Evolutionary conservation across 352 stramenopile species (phyloP), one percentile per base, ranked within the genome.

Genomic region (Phytophthora brassicae): DNA sequence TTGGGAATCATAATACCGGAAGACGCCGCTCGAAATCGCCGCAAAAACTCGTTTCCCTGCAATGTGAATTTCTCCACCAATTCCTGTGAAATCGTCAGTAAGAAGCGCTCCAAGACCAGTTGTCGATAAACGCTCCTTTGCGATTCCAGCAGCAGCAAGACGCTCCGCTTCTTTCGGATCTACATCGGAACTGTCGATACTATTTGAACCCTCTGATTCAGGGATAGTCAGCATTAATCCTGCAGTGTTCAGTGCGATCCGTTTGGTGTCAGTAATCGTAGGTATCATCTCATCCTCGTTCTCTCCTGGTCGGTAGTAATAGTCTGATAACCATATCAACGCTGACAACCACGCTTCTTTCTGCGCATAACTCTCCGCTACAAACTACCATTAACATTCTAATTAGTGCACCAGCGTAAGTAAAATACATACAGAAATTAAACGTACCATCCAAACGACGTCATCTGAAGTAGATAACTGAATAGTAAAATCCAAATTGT

Each of bases 321-420:
- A 95, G 61, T 95, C 86, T 3, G 84, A 92, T 9, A 91, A 63
- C 86, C 86, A 95, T 22, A 95, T 91, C 19, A 95, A 61, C 19
- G 82, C 63, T n/a, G 83, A 88, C 0, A 94, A 56, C 86, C 86
- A 95, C n/a, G 82, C 84, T 62, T 95, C 84, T 53, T 94, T 95
- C 46, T 93, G 85, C 14, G 71, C 84, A 47, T 88, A 87, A 22
- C 75, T 88, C 19, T 94, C 84, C 0, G 86, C 85, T 8, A 93
- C 81, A 16, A 95, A 55, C 85, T 93, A 48, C n/a, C n/a, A n/a
- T n/a, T n/a, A n/a, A n/a, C n/a, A n/a, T n/a, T n/a, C n/a, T n/a
- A 47, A 41, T 72, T 51, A 64, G 26, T 8, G 26, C 23, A 31
- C 1, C 17, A 45, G 8, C 33, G 31, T 44, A 1, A 35, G 12